Evolutionary conservation across 305 asterid species (phyloP).

Genomic region (Andrographis paniculata): DNA sequence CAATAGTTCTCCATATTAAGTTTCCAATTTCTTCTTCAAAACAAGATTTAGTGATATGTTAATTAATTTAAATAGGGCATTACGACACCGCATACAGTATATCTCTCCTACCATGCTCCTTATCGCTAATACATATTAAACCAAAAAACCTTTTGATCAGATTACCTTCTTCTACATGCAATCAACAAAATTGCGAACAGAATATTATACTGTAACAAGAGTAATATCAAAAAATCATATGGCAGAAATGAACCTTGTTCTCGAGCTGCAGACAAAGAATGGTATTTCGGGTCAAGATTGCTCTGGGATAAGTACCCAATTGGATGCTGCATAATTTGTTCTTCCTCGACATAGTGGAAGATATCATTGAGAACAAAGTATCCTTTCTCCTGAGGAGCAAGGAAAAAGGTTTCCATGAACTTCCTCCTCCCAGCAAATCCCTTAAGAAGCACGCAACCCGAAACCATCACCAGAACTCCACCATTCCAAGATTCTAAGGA

Average conservation of each 20-base stretch:
- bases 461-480: conserved; percentile 95
- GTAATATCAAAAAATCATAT: neutral
- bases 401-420: conserved; percentile 88
- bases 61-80: too few species aligned
- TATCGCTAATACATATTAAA: too few species aligned
- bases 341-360: conserved; percentile 82
- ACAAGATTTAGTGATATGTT: too few species aligned
- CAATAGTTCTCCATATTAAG: too few species aligned
- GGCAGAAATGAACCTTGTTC: conserved; percentile 56
- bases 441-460: conserved; percentile 64
- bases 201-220: too few species aligned
- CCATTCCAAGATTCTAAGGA: conserved; percentile 91
- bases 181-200: too few species aligned
- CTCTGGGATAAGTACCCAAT: conserved; percentile 53
- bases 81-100: too few species aligned
- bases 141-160: too few species aligned
- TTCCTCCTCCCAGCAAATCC: conserved; percentile 64
- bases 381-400: conserved; percentile 97
- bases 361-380: conserved; percentile 84
- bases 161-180: too few species aligned
- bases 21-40: too few species aligned
- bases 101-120: too few species aligned
- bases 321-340: conserved; percentile 62
- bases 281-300: conserved; percentile 52
- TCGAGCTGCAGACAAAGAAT: conserved; percentile 40